Conservation (phyloP, 2,329 filamentous ascomycete genomes). For the Ascochyta lentis region DNA sequence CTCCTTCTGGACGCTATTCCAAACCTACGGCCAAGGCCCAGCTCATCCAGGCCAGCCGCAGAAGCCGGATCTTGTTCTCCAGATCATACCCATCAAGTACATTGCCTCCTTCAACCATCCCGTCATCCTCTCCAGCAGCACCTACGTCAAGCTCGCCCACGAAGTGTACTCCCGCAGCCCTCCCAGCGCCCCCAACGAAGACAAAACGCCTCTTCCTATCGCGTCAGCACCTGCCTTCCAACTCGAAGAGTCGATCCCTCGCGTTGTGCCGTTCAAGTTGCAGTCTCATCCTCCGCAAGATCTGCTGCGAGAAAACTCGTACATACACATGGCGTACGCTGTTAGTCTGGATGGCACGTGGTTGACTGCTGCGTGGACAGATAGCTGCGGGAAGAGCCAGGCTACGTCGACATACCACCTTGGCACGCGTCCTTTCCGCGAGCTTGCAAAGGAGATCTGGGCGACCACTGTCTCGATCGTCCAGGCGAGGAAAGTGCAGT, state of each 20-base stretch:
- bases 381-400: constrained; percentile 76
- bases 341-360: constrained; percentile 77
- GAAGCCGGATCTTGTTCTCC: constrained; percentile 71
- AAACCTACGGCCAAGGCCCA: constrained; percentile 63
- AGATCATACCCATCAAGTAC: constrained; percentile 74
- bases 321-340: constrained; percentile 81
- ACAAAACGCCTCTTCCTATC: constrained; percentile 56
- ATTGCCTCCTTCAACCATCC: constrained; percentile 69
- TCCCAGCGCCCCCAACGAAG: constrained; percentile 47
- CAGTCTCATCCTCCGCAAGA: constrained; percentile 72
- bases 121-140: constrained; percentile 66
- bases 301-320: constrained; percentile 77
- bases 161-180: constrained; percentile 81
- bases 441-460: constrained; percentile 79
- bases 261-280: constrained; percentile 77
- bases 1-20: constrained; percentile 75
- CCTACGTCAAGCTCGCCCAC: constrained; percentile 69
- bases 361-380: constrained; percentile 82
- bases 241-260: constrained; percentile 73
- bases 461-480: constrained; percentile 77
- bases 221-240: constrained; percentile 73
- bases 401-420: constrained; percentile 77
- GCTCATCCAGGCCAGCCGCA: constrained; percentile 45
- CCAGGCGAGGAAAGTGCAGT: constrained; percentile 72
- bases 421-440: constrained; percentile 65